Percentiles rank a stretch among this genome's conserved stretches.
Conservation (phyloP, 2,329 filamentous ascomycete species). For the Metarhizium sp. region DNA sequence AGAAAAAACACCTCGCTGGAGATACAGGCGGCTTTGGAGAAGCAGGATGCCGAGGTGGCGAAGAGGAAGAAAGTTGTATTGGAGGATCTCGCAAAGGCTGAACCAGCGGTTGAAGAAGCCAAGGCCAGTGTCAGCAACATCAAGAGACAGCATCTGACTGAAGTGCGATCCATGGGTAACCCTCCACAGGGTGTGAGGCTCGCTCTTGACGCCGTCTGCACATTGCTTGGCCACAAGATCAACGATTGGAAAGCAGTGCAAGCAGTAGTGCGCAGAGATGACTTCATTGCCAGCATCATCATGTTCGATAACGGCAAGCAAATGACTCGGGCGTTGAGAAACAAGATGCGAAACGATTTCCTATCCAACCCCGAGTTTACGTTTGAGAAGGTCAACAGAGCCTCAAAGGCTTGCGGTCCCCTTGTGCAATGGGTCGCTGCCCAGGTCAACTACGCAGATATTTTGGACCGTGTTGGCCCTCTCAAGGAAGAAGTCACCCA, state of each 20-base stretch:
- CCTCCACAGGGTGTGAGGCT: slow-evolving; percentile 86
- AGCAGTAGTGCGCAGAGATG: slow-evolving; percentile 78
- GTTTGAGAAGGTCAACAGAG: slow-evolving; percentile 90
- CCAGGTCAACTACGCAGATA: slow-evolving; percentile 96
- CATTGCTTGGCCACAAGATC: slow-evolving; percentile 81
- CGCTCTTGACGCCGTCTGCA: slow-evolving; percentile 93
- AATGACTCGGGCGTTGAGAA: slow-evolving; percentile 76
- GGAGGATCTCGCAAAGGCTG: slow-evolving; percentile 78
- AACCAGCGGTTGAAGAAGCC: slow-evolving; percentile 86
- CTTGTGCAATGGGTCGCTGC: slow-evolving; percentile 95
- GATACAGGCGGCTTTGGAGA: slow-evolving; percentile 77
- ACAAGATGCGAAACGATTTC: slow-evolving; percentile 89
- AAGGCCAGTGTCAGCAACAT: slow-evolving; percentile 97
- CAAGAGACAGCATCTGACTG: slow-evolving; percentile 91
- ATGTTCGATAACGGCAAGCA: slow-evolving; percentile 92
- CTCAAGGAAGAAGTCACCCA: slow-evolving; percentile 80
- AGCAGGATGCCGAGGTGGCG: slow-evolving; percentile 83
- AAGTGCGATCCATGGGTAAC: slow-evolving; percentile 94
- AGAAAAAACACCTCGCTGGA: slow-evolving; percentile 81
- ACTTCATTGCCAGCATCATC: slow-evolving; percentile 97
- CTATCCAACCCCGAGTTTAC: slow-evolving; percentile 92
- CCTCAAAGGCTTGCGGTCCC: slow-evolving; percentile 92
- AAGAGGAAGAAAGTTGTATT: slow-evolving; percentile 75
- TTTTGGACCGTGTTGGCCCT: slow-evolving; percentile 86
- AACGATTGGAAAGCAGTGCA: slow-evolving; percentile 89